A percentile compares a stretch with the other conserved stretches of the same genome.
Evolutionary conservation across 2,329 filamentous ascomycete genomes (phyloP).

Genomic region (Pseudonectria foliicola): DNA sequence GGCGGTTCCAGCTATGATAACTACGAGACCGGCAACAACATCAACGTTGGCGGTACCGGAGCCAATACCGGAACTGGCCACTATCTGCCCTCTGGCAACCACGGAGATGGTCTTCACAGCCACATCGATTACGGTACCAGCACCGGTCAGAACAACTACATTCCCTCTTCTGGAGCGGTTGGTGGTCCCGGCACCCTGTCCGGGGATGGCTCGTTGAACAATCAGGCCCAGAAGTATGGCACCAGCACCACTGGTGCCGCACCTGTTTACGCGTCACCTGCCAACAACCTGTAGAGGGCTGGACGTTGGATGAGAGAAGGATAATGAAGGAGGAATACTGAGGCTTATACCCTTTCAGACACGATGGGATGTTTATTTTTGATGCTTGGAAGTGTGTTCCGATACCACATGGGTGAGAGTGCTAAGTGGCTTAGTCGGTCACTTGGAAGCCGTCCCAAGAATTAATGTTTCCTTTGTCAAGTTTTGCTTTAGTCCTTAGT

Average conservation of each 20-base stretch:
- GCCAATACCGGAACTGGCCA: background rate
- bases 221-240: too few species aligned
- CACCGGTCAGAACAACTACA: too few species aligned
- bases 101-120: too few species aligned
- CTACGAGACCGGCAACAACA: slow-evolving; percentile 3
- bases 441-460: background rate
- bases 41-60: slow-evolving; percentile 2
- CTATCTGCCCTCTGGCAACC: too few species aligned
- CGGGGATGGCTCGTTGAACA: too few species aligned
- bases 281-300: slow-evolving; percentile 12
- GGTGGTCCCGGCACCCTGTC: too few species aligned
- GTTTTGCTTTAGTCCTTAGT: too few species aligned
- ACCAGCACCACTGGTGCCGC: background rate
- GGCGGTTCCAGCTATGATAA: slow-evolving; percentile 6
- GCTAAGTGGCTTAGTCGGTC: background rate
- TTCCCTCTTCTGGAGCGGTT: too few species aligned
- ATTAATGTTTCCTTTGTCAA: slow-evolving; percentile 12
- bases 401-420: slow-evolving; percentile 8
- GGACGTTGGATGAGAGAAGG: background rate
- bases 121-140: too few species aligned
- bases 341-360: slow-evolving; percentile 19
- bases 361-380: slow-evolving; percentile 6
- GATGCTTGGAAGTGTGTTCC: slow-evolving; percentile 5
- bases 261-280: slow-evolving; percentile 6
- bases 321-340: slow-evolving; percentile 3